A percentile compares a stretch with the other conserved stretches of the same genome.
These are phyloP conservation scores for Fusarium sp. DNA, from an alignment of 2,329 filamentous ascomycete species.

Conservation along the genomic window DNA sequence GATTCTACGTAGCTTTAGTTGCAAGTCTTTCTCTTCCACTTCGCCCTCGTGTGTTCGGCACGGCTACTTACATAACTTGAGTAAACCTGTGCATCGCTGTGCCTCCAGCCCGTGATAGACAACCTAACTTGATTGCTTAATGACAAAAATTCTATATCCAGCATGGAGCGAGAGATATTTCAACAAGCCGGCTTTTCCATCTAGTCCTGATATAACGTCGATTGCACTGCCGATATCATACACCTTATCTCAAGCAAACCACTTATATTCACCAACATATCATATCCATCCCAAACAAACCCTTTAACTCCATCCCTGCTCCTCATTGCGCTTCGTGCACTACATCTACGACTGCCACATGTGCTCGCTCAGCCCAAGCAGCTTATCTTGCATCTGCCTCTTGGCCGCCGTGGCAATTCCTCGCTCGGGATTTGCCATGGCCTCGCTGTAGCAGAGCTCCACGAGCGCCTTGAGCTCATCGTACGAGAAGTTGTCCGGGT, in stretches of 20 bases:
- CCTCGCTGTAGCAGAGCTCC: conserved; percentile 76
- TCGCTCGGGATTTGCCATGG: conserved; percentile 72
- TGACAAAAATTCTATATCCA: background rate
- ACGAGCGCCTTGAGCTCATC: conserved; percentile 74
- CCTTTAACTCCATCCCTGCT: conserved; percentile 28
- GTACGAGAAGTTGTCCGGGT: conserved; percentile 66
- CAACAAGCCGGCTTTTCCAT: background rate
- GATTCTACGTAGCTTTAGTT: too few species aligned
- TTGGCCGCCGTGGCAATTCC: conserved; percentile 74
- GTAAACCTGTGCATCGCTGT: background rate
- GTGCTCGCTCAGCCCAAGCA: conserved; percentile 76
- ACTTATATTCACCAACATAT: conserved; percentile 4
- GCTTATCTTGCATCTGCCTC: conserved; percentile 75
- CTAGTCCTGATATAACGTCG: conserved; percentile 8
- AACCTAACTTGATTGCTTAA: background rate
- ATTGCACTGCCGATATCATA: conserved; percentile 10
- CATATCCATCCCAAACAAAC: conserved; percentile 16
- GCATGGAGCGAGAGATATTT: background rate
- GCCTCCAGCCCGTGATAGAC: background rate
- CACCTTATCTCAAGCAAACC: conserved; percentile 5
- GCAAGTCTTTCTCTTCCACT: too few species aligned
- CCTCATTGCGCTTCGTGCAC: conserved; percentile 1
- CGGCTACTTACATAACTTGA: conserved; percentile 6
- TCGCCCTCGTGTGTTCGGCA: conserved; percentile 2
- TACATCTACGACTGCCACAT: conserved; percentile 68